phyloP scores from a whole-genome alignment of 305 asterid genomes.

The Fraxinus albicans region DNA sequence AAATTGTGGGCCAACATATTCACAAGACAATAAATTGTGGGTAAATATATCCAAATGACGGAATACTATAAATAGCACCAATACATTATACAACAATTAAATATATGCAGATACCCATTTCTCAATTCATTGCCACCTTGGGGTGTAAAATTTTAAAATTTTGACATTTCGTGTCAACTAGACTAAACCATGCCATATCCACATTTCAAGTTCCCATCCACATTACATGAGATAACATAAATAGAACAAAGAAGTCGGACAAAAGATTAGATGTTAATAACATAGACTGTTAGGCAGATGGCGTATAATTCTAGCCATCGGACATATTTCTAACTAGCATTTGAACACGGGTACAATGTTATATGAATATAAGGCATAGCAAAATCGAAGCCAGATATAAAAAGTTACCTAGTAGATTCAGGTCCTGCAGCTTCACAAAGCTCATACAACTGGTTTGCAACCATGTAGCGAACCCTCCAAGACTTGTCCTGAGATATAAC shows the following conservation, averaged over 20 bases:
- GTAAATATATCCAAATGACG: not conserved
- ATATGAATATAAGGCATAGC: not conserved
- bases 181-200: not conserved
- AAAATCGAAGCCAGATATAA: slow-evolving; percentile 11
- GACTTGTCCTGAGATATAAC: slow-evolving; percentile 64
- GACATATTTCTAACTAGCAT: not conserved
- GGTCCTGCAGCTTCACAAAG: slow-evolving; percentile 84
- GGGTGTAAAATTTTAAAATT: not conserved
- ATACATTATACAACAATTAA: not conserved
- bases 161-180: not conserved
- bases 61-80: not conserved
- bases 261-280: not conserved
- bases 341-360: not conserved
- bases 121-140: not conserved
- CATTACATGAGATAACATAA: not conserved
- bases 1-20: not conserved
- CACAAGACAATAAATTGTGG: not conserved
- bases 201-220: not conserved
- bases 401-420: slow-evolving; percentile 63
- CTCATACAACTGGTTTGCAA: slow-evolving; percentile 73
- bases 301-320: not conserved
- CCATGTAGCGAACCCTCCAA: slow-evolving; percentile 93
- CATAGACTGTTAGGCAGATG: slow-evolving; percentile 2
- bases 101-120: not conserved
- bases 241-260: not conserved